These are phyloP conservation scores for Acanthamoeba pearcei DNA, from an alignment of 208 protist species.

Conservation along the genomic window DNA sequence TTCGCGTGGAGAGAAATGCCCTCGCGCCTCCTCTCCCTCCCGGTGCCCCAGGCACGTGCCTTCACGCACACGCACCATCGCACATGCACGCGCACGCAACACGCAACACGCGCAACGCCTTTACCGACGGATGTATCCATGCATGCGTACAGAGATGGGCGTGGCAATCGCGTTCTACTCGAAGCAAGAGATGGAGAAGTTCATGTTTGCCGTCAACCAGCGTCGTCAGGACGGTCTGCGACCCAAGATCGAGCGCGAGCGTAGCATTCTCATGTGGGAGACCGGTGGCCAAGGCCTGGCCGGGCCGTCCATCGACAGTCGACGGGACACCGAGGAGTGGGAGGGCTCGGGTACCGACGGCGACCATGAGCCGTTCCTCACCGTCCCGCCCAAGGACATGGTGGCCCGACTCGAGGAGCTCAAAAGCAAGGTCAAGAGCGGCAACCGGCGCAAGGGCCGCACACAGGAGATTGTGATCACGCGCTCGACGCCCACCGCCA, in stretches of 20 bases:
- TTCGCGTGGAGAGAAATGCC: not conserved
- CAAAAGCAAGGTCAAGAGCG: not conserved
- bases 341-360: not conserved
- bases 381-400: not conserved
- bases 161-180: slow-evolving; percentile 56
- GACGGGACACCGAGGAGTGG: slow-evolving; percentile 33
- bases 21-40: not conserved
- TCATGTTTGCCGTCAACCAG: slow-evolving; percentile 46
- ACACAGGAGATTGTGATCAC: slow-evolving; percentile 12
- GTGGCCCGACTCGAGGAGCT: slow-evolving; percentile 39
- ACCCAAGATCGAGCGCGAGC: not conserved
- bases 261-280: not conserved
- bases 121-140: not conserved
- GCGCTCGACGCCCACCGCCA: not conserved
- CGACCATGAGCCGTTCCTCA: not conserved
- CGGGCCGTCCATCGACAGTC: not conserved
- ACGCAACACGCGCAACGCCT: not conserved
- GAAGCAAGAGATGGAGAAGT: slow-evolving; percentile 47
- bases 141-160: not conserved
- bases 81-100: no score
- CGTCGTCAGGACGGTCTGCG: not conserved
- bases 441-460: not conserved
- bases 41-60: not conserved
- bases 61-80: not conserved
- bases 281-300: not conserved